phyloP scores from a whole-genome alignment of 2,329 filamentous ascomycete genomes.

The Uncinocarpus reesii region DNA sequence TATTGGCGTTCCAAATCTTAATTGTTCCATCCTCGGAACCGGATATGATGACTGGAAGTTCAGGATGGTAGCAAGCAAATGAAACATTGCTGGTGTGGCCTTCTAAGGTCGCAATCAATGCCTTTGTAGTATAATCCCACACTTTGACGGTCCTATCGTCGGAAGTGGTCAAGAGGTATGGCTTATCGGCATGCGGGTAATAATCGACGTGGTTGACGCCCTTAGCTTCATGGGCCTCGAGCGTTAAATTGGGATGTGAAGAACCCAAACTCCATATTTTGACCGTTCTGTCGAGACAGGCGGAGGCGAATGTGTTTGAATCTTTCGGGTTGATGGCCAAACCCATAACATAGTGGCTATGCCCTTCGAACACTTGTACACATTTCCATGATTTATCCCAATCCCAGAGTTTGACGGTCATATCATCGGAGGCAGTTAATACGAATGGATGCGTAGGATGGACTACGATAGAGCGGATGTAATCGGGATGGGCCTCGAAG shows the following conservation, averaged over 20 bases:
- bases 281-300: conserved; percentile 90
- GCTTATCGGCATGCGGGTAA: conserved; percentile 58
- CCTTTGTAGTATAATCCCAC: conserved; percentile 99
- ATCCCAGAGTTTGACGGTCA: conserved; percentile 98
- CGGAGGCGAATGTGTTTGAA: conserved; percentile 83
- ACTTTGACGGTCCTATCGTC: conserved; percentile 96
- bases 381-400: conserved; percentile 99
- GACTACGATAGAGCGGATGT: conserved; percentile 91
- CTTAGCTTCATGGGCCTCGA: conserved; percentile 94
- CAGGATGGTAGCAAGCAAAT: conserved; percentile 95
- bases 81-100: conserved; percentile 97
- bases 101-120: conserved; percentile 88
- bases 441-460: conserved; percentile 94
- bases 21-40: conserved; percentile 95
- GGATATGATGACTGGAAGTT: conserved; percentile 92
- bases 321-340: conserved; percentile 96
- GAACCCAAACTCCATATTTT: conserved; percentile 97
- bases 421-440: conserved; percentile 91
- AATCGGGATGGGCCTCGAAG: conserved; percentile 96
- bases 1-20: conserved; percentile 98
- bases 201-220: conserved; percentile 97
- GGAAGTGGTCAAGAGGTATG: conserved; percentile 88
- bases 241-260: conserved; percentile 86
- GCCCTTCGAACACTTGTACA: conserved; percentile 91
- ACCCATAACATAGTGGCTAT: conserved; percentile 95